Evolutionary conservation across 2,329 filamentous ascomycete genomes (phyloP), one percentile per base, ranked within the genome.

Genomic region (Fusarium sp.): DNA sequence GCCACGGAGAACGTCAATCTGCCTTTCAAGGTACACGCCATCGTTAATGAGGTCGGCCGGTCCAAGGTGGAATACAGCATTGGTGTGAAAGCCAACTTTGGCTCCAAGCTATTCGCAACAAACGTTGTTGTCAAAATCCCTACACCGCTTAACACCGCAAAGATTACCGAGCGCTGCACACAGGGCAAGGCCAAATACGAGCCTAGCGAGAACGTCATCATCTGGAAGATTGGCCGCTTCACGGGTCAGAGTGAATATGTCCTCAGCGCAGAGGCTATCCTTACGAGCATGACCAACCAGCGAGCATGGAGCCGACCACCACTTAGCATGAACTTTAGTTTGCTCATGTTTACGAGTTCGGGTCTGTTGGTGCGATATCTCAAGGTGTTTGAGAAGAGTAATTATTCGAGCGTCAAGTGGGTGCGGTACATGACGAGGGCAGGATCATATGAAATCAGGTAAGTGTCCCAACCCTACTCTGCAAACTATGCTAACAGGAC

Each of bases 41-140:
- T 99, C 73, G 96, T 99, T 77, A 97, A 97, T 78, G 96, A 99
- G 81, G 88, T 98, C 63, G 95, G 96, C 71, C 97, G 96, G 77
- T 96, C 93, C 43, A 98, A 98, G 81, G 96, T 99, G 65, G 96
- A 99, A 81, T 99, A 98, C 84, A 97, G 93, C 83, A 97, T 99
- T 75, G 94, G 94, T 56, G 94, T 99, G 77, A 94, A 96, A 77
- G 94, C 96, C 70, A 99, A 99, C 82, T 99, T 98, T 77, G 94
- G 94, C 58, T 89, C 91, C 74, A 99, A 99, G 80, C 88, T 99
- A 26, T 99, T 98, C 76, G 96, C 96, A 13, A 98, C 96, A 31
- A 99, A 98, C 76, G 96, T 99, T 28, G 86, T 98, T 39, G 90
- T 99, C 55, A 91, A 93, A 70, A 97, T 99, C 74, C 96, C 96